phyloP scores from a whole-genome alignment of 129 eudicot species.

The Arctium minus region DNA sequence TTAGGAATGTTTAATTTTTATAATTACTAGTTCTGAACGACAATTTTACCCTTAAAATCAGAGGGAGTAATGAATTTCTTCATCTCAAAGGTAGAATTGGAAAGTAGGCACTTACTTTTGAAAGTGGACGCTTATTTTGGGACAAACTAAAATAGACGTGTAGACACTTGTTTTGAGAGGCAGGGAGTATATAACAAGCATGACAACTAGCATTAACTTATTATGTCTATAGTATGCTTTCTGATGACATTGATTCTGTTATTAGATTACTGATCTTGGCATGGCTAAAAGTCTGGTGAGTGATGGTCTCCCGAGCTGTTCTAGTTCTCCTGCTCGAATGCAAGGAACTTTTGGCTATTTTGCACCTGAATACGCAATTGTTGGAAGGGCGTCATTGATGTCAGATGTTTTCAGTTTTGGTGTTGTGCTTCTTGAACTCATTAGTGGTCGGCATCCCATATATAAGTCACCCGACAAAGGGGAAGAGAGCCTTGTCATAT shows the following conservation, averaged over 20 bases:
- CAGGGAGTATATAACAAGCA: background rate
- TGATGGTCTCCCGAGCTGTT: conserved; percentile 71
- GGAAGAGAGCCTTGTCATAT: conserved; percentile 88
- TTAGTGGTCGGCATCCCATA: conserved; percentile 77
- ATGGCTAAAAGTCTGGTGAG: conserved; percentile 86
- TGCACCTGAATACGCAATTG: conserved; percentile 92
- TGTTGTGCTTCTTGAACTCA: conserved; percentile 89
- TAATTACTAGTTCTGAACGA: too few species aligned
- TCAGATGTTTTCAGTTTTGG: conserved; percentile 98
- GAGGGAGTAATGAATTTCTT: too few species aligned
- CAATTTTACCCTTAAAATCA: too few species aligned
- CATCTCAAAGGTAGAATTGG: too few species aligned
- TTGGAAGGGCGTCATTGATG: conserved; percentile 79
- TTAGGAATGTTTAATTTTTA: too few species aligned
- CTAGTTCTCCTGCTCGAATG: conserved; percentile 92
- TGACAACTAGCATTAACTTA: background rate
- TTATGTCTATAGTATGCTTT: background rate
- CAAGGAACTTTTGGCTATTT: conserved; percentile 97
- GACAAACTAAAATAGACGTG: too few species aligned
- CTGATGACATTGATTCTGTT: background rate
- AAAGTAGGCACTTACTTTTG: too few species aligned
- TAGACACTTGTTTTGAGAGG: too few species aligned
- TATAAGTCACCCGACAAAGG: conserved; percentile 50
- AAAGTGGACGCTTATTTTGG: too few species aligned
- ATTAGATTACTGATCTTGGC: conserved; percentile 90